These are phyloP conservation scores for Salvia hispanica DNA, from an alignment of 257 asterid genomes.

Conservation along the genomic window DNA sequence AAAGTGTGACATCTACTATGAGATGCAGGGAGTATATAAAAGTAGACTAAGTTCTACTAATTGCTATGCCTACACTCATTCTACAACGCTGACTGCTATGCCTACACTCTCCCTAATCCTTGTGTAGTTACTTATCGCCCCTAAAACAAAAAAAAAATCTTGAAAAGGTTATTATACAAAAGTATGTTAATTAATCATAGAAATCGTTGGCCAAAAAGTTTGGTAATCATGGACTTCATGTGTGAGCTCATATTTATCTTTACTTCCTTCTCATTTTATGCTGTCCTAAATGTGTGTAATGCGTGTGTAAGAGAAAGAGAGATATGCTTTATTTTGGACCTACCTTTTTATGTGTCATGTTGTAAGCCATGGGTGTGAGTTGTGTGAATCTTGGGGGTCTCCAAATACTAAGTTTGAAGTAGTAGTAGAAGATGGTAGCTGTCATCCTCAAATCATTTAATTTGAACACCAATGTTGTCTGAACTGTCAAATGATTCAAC, in stretches of 20 bases:
- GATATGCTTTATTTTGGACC: background rate
- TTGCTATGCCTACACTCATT: too few relatives aligned
- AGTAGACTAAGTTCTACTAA: too few relatives aligned
- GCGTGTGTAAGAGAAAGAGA: background rate
- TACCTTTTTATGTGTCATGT: background rate
- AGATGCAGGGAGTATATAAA: too few relatives aligned
- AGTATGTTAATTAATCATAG: too few relatives aligned
- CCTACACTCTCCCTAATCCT: too few relatives aligned
- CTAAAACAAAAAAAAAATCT: too few relatives aligned
- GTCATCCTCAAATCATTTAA: constrained; percentile 6
- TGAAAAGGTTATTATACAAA: too few relatives aligned
- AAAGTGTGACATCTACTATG: too few relatives aligned
- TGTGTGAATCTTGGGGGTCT: background rate
- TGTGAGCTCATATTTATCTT: background rate
- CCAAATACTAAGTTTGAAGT: background rate
- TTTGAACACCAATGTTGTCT: background rate
- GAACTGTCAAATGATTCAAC: constrained; percentile 12
- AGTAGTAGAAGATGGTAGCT: constrained; percentile 16
- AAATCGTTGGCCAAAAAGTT: constrained; percentile 1
- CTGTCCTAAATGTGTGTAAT: background rate
- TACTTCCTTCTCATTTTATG: background rate
- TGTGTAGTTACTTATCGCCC: too few relatives aligned
- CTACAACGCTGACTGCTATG: too few relatives aligned
- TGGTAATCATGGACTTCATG: constrained; percentile 27
- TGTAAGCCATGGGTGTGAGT: constrained; percentile 1